Conservation (phyloP, 2,329 filamentous ascomycete species). For the Ilyonectria mors-panacis region DNA sequence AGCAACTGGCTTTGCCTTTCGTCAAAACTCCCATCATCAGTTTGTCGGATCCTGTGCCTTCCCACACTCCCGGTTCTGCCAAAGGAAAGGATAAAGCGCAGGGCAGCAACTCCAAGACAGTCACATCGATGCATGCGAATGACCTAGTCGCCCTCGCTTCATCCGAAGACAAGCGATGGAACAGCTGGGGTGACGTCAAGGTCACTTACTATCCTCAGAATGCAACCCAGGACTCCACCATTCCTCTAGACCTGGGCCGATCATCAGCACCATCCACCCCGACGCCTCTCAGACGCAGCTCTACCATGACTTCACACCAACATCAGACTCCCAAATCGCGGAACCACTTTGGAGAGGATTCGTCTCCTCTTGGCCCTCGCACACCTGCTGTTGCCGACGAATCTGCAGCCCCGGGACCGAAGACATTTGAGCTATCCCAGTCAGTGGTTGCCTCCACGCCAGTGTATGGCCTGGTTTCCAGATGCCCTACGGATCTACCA, state of each 20-base stretch:
- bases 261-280: constrained; percentile 76
- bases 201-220: constrained; percentile 81
- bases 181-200: constrained; percentile 85
- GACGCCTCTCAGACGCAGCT: constrained; percentile 80
- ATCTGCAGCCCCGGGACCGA: constrained; percentile 60
- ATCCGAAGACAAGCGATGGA: constrained; percentile 72
- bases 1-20: constrained; percentile 87
- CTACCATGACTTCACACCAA: constrained; percentile 64
- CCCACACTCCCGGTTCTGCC: constrained; percentile 67
- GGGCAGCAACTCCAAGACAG: constrained; percentile 59
- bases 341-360: constrained; percentile 54
- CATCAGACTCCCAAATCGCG: constrained; percentile 60
- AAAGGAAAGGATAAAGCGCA: constrained; percentile 84
- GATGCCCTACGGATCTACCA: constrained; percentile 76
- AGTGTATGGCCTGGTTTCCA: constrained; percentile 70
- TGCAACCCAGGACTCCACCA: constrained; percentile 43
- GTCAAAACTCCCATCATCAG: constrained; percentile 76
- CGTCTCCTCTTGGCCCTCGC: constrained; percentile 65
- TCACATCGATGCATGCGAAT: constrained; percentile 80
- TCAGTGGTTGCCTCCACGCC: constrained; percentile 66
- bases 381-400: constrained; percentile 58
- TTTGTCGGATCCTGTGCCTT: constrained; percentile 66
- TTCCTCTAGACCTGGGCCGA: constrained; percentile 46
- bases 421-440: constrained; percentile 76
- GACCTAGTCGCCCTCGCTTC: constrained; percentile 85